Percentiles rank a stretch among this genome's conserved stretches.
phyloP scores from a whole-genome alignment of 2,329 filamentous ascomycete species.

The Helminthosporium solani region DNA sequence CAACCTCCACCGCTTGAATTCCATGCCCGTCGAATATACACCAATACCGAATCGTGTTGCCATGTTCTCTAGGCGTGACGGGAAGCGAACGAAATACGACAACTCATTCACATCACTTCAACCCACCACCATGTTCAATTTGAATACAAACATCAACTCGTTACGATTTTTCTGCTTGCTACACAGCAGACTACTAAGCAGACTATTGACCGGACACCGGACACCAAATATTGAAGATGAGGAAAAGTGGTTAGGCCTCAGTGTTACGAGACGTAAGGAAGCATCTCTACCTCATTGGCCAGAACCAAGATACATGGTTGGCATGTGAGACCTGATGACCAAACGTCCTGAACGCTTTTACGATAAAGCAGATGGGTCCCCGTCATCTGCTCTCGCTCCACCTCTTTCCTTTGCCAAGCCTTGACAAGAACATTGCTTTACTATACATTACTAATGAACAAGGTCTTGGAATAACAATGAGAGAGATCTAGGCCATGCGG shows the following conservation, averaged over 20 bases:
- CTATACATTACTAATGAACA: conserved; percentile 32
- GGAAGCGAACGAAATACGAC: too few relatives aligned
- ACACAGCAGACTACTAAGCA: conserved; percentile 1
- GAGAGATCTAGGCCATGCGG: neutral
- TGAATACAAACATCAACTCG: conserved; percentile 11
- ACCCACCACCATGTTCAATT: too few relatives aligned
- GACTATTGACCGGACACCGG: conserved; percentile 1
- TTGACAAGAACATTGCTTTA: conserved; percentile 13
- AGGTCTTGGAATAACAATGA: neutral
- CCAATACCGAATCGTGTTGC: too few relatives aligned
- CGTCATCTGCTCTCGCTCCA: conserved; percentile 1
- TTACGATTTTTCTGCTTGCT: neutral
- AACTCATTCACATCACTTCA: too few relatives aligned
- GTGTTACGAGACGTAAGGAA: conserved; percentile 6
- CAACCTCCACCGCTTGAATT: too few relatives aligned
- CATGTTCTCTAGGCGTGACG: too few relatives aligned
- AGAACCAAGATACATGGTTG: conserved; percentile 10
- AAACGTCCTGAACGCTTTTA: neutral
- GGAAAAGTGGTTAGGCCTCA: neutral
- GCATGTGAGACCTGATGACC: conserved; percentile 8
- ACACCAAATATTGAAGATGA: neutral
- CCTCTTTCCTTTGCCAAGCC: neutral
- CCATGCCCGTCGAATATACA: too few relatives aligned
- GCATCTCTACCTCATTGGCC: conserved; percentile 17
- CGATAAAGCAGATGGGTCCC: conserved; percentile 4